These are phyloP conservation scores for Grifola frondosa DNA, from an alignment of 1,284 basidiomycete genomes.

Conservation along the genomic window DNA sequence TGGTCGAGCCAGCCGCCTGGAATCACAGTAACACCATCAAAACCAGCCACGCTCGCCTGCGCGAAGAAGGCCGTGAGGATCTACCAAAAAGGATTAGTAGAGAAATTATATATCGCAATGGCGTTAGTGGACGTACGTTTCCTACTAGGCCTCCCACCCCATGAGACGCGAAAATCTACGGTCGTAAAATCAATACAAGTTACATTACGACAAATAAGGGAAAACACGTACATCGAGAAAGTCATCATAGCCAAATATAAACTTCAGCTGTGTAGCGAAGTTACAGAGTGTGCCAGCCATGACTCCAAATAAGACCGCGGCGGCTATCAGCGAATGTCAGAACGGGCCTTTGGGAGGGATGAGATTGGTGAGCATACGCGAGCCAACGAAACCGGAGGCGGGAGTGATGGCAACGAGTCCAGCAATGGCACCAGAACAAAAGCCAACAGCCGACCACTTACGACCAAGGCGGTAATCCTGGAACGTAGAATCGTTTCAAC, in stretches of 20 bases:
- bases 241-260: constrained; percentile 68
- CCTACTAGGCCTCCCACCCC: constrained; percentile 85
- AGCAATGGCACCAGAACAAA: constrained; percentile 91
- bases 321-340: constrained; percentile 41
- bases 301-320: constrained; percentile 81
- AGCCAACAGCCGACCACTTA: constrained; percentile 90
- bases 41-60: constrained; percentile 76
- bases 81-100: constrained; percentile 37
- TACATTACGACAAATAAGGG: constrained; percentile 4
- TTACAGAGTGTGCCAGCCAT: constrained; percentile 82
- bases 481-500: no score
- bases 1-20: constrained; percentile 88
- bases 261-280: constrained; percentile 92
- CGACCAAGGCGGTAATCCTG: constrained; percentile 86
- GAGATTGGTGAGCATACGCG: constrained; percentile 49
- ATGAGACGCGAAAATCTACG: constrained; percentile 83
- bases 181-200: constrained; percentile 1
- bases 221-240: constrained; percentile 63
- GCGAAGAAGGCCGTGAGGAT: constrained; percentile 85
- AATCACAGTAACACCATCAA: constrained; percentile 77
- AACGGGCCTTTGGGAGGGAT: background rate
- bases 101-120: background rate
- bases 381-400: constrained; percentile 83
- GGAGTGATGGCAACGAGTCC: constrained; percentile 91
- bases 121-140: constrained; percentile 41